Evolutionary conservation across 345 rosid genomes (phyloP), one percentile per base, ranked within the genome.

Genomic region (Pistacia integerrima): DNA sequence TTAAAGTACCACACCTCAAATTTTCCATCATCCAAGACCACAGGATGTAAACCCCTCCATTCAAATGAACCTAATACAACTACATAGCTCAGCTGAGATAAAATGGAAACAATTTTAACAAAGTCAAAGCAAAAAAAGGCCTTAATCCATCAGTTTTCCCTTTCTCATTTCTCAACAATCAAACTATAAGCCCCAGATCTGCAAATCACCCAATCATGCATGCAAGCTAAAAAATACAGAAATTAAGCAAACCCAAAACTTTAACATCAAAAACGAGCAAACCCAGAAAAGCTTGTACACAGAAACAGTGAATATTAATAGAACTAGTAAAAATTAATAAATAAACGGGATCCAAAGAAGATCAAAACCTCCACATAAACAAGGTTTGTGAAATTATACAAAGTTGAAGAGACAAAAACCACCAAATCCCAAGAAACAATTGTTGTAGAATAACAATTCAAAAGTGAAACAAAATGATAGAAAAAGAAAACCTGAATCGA

Each of bases 101-200:
- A 68, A 68, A 60, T 13, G 20, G 11, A 22, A 30, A 38, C n/a
- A 28, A 41, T 58, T 18, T 33, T 64, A 18, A 35, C 12, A 10
- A 28, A 22, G 25, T 51, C 25, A 48, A 9, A 1, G 41, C 57
- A 4, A 10, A 38, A 25, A 64, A 58, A 38, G 18, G 4, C 36
- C 48, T 25, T 8, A 28, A 12, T 52, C 28, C 72, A 30, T 56
- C 22, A 48, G 25, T 49, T 9, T 64, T 38, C 44, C 55, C 22
- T n/a, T 13, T 44, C 25, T 72, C 36, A 57, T 28, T 58, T 63
- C 61, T 70, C 58, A 66, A 48, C 51, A 1, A 66, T 18, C 55
- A 79, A 77, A 59, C 52, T 76, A 73, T 25, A 72, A 33, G 11
- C 44, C 22, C 70, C 73, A 84, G 82, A 84, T 84, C 84, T 70